phyloP scores from a whole-genome alignment of 2,329 filamentous ascomycete genomes.

The Ascomycota sp. region DNA sequence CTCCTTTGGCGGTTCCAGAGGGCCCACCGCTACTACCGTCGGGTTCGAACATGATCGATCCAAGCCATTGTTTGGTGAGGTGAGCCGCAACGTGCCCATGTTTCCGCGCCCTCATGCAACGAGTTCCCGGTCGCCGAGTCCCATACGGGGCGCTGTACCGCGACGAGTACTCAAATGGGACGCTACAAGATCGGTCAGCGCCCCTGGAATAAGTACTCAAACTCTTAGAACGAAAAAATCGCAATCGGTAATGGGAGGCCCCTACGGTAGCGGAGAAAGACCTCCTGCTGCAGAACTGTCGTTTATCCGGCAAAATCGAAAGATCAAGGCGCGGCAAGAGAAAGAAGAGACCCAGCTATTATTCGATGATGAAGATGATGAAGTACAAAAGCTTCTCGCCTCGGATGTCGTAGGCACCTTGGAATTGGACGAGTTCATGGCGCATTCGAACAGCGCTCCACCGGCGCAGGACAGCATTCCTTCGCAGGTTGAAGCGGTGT shows the following conservation, averaged over 20 bases:
- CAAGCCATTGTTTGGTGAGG: slow-evolving; percentile 30
- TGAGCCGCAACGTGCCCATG: slow-evolving; percentile 24
- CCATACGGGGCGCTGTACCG: slow-evolving; percentile 36
- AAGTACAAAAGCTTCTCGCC: slow-evolving; percentile 38
- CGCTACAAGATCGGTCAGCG: slow-evolving; percentile 32
- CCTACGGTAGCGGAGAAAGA: slow-evolving; percentile 17
- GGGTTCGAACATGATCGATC: slow-evolving; percentile 21
- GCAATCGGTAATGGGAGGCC: slow-evolving; percentile 14
- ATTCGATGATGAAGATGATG: slow-evolving; percentile 46
- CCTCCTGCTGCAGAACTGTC: slow-evolving; percentile 18
- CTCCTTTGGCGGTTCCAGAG: slow-evolving; percentile 30
- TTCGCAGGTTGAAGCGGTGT: slow-evolving; percentile 42
- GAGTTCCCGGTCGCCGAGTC: slow-evolving; percentile 53
- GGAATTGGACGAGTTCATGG: slow-evolving; percentile 44
- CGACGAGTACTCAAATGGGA: slow-evolving; percentile 26
- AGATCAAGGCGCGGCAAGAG: slow-evolving; percentile 29
- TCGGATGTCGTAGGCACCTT: slow-evolving; percentile 38
- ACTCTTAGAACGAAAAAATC: slow-evolving; percentile 21
- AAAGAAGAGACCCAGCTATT: slow-evolving; percentile 34
- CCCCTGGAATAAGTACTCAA: slow-evolving; percentile 34
- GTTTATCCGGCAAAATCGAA: slow-evolving; percentile 27
- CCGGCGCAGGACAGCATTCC: slow-evolving; percentile 34
- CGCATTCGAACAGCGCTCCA: slow-evolving; percentile 30
- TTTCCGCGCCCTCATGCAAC: slow-evolving; percentile 30
- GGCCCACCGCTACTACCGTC: slow-evolving; percentile 10